Conservation (phyloP, 768 basidiomycete genomes). For the Pleurotus platypus region DNA sequence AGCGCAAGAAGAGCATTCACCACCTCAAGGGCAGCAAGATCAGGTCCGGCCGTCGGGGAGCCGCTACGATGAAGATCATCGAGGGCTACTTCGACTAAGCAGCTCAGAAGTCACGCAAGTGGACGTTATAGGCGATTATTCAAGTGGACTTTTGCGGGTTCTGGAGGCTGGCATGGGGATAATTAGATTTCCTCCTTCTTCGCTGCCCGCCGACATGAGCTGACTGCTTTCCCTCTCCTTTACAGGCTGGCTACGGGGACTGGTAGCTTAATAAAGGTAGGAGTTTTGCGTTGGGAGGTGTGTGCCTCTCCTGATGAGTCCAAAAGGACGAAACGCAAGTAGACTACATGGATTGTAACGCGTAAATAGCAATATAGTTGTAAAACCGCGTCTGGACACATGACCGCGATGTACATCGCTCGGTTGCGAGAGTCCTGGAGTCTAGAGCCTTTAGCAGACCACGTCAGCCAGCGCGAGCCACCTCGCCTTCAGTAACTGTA, state of each 20-base stretch:
- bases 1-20: not conserved
- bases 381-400: no score
- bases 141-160: not conserved
- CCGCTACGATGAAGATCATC: not conserved
- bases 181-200: not conserved
- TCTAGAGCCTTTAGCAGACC: no score
- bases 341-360: no score
- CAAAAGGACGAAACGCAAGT: not conserved
- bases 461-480: no score
- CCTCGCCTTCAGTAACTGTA: no score
- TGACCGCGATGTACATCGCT: no score
- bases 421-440: no score
- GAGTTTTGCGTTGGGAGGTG: not conserved
- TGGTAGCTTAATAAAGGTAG: not conserved
- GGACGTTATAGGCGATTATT: not conserved
- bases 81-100: not conserved
- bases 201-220: not conserved
- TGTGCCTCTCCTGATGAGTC: not conserved
- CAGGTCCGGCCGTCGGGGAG: not conserved
- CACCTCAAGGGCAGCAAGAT: not conserved
- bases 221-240: not conserved
- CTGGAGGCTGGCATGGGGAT: not conserved
- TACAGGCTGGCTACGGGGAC: not conserved
- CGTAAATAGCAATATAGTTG: no score
- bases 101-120: not conserved